phyloP scores from a whole-genome alignment of 352 stramenopile species.

The Bremia lactucae region DNA sequence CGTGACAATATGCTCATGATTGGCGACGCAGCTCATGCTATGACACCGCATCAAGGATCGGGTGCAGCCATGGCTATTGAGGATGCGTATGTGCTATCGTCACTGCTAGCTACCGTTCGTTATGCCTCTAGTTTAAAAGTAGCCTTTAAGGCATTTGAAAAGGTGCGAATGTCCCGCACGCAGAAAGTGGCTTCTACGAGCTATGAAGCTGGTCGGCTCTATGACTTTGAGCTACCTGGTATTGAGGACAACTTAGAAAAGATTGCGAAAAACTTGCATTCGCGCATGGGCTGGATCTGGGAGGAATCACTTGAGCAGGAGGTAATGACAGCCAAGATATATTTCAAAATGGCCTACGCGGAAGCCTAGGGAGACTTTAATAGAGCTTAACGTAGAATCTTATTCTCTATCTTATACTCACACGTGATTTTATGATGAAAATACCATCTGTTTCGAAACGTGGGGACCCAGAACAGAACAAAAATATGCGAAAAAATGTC shows the following conservation, averaged over 20 bases:
- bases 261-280: constrained; percentile 20
- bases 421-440: too few relatives aligned
- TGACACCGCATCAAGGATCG: constrained; percentile 22
- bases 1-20: constrained; percentile 22
- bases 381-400: too few relatives aligned
- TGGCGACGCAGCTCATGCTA: constrained; percentile 23
- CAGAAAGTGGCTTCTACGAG: constrained; percentile 21
- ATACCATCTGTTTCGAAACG: too few relatives aligned
- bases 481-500: too few relatives aligned
- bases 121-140: constrained; percentile 13
- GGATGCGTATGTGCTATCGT: constrained; percentile 23
- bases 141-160: constrained; percentile 24
- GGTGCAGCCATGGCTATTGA: constrained; percentile 26
- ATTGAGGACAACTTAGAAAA: constrained; percentile 19
- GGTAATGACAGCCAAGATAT: constrained; percentile 20
- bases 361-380: too few relatives aligned
- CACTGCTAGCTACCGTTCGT: constrained; percentile 16
- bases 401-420: too few relatives aligned
- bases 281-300: constrained; percentile 27
- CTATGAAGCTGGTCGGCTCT: constrained; percentile 21
- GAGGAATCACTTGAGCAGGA: constrained; percentile 25
- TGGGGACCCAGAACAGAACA: too few relatives aligned
- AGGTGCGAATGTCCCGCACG: constrained; percentile 27
- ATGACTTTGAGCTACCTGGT: constrained; percentile 21
- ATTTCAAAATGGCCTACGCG: constrained; percentile 9